These are phyloP conservation scores for Pontederia paniculata DNA, from an alignment of 176 grass and related monocot species.

Conservation along the genomic window DNA sequence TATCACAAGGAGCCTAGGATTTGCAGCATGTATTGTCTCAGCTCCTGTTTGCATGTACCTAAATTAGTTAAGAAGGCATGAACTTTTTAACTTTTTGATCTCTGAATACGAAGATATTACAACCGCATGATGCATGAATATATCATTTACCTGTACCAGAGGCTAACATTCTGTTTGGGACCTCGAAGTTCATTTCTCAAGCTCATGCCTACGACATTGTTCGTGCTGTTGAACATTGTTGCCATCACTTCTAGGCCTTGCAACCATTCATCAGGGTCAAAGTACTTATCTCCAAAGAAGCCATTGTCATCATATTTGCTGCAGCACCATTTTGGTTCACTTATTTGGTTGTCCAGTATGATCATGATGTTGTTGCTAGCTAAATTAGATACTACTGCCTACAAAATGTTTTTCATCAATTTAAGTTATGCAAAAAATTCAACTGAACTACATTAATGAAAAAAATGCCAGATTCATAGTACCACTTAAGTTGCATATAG, in stretches of 20 bases:
- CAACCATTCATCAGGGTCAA: slow-evolving; percentile 81
- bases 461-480: too few species aligned
- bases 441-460: too few species aligned
- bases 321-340: slow-evolving; percentile 79
- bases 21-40: slow-evolving; percentile 67
- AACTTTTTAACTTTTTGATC: background rate
- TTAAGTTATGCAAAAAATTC: background rate
- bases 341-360: slow-evolving; percentile 98
- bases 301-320: slow-evolving; percentile 57
- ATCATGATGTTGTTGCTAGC: slow-evolving; percentile 67
- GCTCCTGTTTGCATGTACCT: slow-evolving; percentile 95
- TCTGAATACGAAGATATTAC: background rate
- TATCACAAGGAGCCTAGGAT: slow-evolving; percentile 62
- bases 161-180: slow-evolving; percentile 52
- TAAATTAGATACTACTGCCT: slow-evolving; percentile 72
- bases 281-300: slow-evolving; percentile 88
- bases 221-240: slow-evolving; percentile 48
- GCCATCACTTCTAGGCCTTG: slow-evolving; percentile 56
- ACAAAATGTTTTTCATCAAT: slow-evolving; percentile 4
- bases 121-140: background rate
- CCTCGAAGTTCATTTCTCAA: slow-evolving; percentile 85
- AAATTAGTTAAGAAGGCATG: slow-evolving; percentile 6
- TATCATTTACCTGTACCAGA: slow-evolving; percentile 80
- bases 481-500: too few species aligned
- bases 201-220: slow-evolving; percentile 87